Evolutionary conservation across 352 stramenopile species (phyloP), one percentile per base, ranked within the genome.

Genomic region (Globisporangium abappressorium): DNA sequence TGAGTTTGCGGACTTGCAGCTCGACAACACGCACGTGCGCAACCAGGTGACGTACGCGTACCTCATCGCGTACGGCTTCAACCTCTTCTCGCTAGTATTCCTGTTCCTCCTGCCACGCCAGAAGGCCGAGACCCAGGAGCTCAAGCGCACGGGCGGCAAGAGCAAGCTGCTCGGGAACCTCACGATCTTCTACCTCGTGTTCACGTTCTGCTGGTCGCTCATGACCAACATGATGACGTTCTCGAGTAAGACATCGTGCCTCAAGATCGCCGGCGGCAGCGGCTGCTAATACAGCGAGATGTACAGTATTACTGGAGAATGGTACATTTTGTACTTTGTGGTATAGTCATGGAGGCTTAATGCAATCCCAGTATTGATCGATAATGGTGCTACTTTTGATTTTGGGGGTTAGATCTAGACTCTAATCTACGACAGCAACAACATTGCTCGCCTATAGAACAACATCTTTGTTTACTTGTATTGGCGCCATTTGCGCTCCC

Each of bases 101-200:
- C 6, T 73, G 20, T 3, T 72, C 2, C 56, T 75, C 9, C 53
- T 75, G 51, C 70, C 70, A n/a, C 49, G 54, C 20, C 70, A 75
- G 41, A 75, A 75, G 46, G 70, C 58, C 2, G 65, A 65, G 8
- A 57, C 59, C 28, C 65, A 69, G 30, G 26, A 68, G 26, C 65
- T 75, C 59, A 73, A 75, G 61, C 70, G 62, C 11, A 62, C 66
- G 22, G 81, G 79, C n/a, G 75, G 71, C 15, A 72, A 79, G 41
- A 87, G 73, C 70, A 81, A 74, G 47, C 3, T 58, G 7, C 76
- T 74, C 28, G 79, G 73, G 5, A 60, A 77, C 55, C 54, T 75
- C 36, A 87, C 75, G 57, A 57, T 87, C 14, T 30, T 68, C 24
- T 71, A 82, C 41, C 55, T 87, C 18, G 47, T 73, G n/a, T 62